These are phyloP conservation scores for Lunularia cruciata DNA, from an alignment of 225 moss, liverwort and hornwort species.

Conservation along the genomic window DNA sequence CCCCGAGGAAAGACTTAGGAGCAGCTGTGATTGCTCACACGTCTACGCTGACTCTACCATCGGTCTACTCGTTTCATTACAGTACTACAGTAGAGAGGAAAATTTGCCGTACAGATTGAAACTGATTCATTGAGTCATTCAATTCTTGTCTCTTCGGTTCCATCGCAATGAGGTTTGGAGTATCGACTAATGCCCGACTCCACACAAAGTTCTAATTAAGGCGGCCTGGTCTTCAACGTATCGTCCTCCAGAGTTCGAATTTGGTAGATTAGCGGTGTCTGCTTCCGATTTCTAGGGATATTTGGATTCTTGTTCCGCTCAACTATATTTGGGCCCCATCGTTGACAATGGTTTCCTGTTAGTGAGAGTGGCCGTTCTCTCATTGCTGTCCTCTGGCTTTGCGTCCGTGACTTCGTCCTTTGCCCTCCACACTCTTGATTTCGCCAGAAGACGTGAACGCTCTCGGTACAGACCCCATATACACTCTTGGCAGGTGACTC, in stretches of 20 bases:
- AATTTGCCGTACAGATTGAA: not conserved
- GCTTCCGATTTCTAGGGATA: too few relatives aligned
- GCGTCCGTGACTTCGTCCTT: not conserved
- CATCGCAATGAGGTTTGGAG: not conserved
- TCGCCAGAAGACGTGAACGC: not conserved
- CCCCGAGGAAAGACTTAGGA: not conserved
- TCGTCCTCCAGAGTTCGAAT: too few relatives aligned
- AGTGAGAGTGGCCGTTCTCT: not conserved
- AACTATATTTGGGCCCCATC: too few relatives aligned
- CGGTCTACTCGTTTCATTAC: not conserved
- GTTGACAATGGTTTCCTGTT: not conserved
- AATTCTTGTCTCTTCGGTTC: not conserved
- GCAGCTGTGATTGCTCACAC: not conserved
- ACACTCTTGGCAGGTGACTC: not conserved
- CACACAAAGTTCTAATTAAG: not conserved
- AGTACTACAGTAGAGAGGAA: not conserved
- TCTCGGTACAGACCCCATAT: not conserved
- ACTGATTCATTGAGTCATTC: not conserved
- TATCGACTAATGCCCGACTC: not conserved
- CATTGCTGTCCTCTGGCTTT: not conserved
- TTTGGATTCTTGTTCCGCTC: too few relatives aligned
- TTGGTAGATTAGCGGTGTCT: too few relatives aligned
- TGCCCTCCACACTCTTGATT: not conserved
- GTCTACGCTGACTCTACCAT: not conserved
- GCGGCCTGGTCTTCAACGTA: too few relatives aligned